Conservation (phyloP, 2,329 filamentous ascomycete genomes). For the Microsporum ferrugineum region DNA sequence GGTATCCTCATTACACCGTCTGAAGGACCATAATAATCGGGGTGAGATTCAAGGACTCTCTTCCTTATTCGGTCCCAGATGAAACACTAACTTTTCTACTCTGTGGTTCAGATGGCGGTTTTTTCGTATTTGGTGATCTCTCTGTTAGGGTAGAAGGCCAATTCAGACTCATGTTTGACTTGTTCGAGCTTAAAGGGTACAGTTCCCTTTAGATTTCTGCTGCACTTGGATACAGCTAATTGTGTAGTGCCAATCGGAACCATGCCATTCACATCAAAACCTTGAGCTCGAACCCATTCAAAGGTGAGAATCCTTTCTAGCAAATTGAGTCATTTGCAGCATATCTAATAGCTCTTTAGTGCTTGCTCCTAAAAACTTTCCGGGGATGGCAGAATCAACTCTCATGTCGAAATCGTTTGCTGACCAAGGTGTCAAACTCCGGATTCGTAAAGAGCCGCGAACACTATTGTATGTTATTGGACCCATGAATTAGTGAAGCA, state of each 20-base stretch:
- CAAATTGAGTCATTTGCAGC: not conserved
- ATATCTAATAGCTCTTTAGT: conserved; percentile 18
- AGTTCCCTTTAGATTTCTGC: conserved; percentile 16
- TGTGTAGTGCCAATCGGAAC: conserved; percentile 18
- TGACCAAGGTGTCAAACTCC: conserved; percentile 73
- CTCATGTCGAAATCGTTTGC: conserved; percentile 70
- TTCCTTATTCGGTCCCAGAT: not conserved
- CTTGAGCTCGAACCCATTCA: conserved; percentile 56
- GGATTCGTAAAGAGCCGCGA: conserved; percentile 71
- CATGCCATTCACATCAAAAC: conserved; percentile 43
- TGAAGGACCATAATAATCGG: conserved; percentile 65
- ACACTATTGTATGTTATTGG: conserved; percentile 30
- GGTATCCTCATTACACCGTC: conserved; percentile 67
- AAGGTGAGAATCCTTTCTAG: conserved; percentile 38
- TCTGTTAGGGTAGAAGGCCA: conserved; percentile 64
- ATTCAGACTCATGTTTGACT: conserved; percentile 62
- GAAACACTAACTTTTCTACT: not conserved
- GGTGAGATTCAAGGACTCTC: conserved; percentile 28
- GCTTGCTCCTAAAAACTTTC: conserved; percentile 54
- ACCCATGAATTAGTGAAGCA: not conserved
- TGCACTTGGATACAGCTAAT: not conserved
- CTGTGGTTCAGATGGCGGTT: conserved; percentile 55
- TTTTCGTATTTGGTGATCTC: conserved; percentile 84
- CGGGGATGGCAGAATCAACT: conserved; percentile 71
- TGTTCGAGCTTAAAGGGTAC: conserved; percentile 60